Evolutionary conservation across 257 asterid genomes (phyloP).

Genomic region (Rhazya stricta): DNA sequence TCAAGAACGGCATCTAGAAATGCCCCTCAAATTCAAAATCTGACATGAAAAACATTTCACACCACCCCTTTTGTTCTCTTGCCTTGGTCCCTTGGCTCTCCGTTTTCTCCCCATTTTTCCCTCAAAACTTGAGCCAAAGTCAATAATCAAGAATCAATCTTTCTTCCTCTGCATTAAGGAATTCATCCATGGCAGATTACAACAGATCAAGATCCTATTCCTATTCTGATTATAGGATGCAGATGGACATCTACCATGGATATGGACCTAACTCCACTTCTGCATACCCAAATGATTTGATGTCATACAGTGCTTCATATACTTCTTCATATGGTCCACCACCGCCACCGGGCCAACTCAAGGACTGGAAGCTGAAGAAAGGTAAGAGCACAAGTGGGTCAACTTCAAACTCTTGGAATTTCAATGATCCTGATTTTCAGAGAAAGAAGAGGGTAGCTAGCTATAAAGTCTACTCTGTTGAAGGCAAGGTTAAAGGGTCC

Average conservation of each 20-base stretch:
- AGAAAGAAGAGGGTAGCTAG: constrained; percentile 87
- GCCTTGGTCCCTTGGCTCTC: neutral
- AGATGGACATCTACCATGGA: constrained; percentile 24
- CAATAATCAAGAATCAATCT: neutral
- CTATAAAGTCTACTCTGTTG: constrained; percentile 81
- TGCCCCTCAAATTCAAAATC: neutral
- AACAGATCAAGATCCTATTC: constrained; percentile 36
- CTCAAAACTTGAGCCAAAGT: constrained; percentile 13
- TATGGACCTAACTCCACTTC: constrained; percentile 12
- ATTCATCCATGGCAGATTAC: constrained; percentile 24
- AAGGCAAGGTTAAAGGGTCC: constrained; percentile 79
- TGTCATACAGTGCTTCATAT: constrained; percentile 53
- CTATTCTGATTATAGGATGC: constrained; percentile 27
- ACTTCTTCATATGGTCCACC: constrained; percentile 24
- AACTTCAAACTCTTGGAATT: constrained; percentile 40
- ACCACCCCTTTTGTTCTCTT: neutral
- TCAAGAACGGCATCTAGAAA: neutral
- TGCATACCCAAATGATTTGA: constrained; percentile 31
- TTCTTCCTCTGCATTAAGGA: neutral
- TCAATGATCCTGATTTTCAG: constrained; percentile 75
- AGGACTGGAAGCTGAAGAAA: constrained; percentile 47
- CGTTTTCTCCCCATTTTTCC: constrained; percentile 14
- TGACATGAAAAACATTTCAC: neutral
- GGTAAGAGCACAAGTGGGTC: constrained; percentile 40
- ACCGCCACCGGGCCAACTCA: constrained; percentile 20